These are phyloP conservation scores for Cyberlindnera sargentensis DNA, from an alignment of 805 yeast species.

Conservation along the genomic window DNA sequence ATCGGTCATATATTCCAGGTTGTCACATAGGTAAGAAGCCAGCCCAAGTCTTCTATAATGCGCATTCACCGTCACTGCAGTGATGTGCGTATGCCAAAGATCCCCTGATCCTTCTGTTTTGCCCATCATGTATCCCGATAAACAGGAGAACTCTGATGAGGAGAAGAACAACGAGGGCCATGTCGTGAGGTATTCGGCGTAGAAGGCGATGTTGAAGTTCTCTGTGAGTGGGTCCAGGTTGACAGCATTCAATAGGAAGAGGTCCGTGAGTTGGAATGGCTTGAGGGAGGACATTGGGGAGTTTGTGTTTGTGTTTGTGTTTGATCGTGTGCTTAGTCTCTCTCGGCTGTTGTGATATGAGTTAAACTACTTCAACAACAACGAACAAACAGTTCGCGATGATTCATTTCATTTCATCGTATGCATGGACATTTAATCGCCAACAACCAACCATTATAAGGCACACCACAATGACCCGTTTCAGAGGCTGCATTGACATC, in stretches of 20 bases:
- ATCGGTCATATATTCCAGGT: constrained; percentile 68
- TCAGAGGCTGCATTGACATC: constrained; percentile 92
- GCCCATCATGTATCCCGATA: constrained; percentile 86
- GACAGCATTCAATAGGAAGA: constrained; percentile 63
- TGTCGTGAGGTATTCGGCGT: constrained; percentile 68
- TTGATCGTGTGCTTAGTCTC: no score
- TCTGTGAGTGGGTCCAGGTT: constrained; percentile 90
- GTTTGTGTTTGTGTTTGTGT: not conserved
- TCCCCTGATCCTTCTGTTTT: constrained; percentile 81
- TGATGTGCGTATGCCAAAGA: constrained; percentile 95
- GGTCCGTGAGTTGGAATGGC: constrained; percentile 84
- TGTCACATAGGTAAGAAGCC: constrained; percentile 71
- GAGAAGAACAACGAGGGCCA: constrained; percentile 93
- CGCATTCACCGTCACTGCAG: constrained; percentile 88
- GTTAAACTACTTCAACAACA: no score
- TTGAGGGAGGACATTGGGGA: constrained; percentile 70
- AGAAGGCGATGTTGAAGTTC: constrained; percentile 79
- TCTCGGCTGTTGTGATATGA: no score
- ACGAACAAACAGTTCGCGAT: no score
- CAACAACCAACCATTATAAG: not conserved
- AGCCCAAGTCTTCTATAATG: constrained; percentile 79
- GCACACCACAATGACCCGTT: constrained; percentile 57
- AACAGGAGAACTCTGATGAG: constrained; percentile 40
- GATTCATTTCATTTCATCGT: not conserved
- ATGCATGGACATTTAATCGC: not conserved